Conservation (phyloP, 2,329 filamentous ascomycete species). For the Aspergillus clavatus region DNA sequence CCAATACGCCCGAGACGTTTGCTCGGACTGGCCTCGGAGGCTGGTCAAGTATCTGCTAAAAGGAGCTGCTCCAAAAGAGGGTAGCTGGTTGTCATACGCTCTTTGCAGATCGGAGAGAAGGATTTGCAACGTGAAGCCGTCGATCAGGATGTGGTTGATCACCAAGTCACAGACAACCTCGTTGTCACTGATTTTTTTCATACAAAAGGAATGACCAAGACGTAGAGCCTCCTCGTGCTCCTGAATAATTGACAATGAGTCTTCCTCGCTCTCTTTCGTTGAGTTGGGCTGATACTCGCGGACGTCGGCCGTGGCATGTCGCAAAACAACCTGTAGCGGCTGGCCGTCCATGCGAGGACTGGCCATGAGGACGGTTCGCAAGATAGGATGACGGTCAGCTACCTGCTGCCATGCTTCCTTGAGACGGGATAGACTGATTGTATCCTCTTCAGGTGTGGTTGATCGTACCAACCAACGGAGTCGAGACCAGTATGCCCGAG, state of each 20-base stretch:
- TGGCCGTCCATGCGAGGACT: neutral
- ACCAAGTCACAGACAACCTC: slow-evolving; percentile 8
- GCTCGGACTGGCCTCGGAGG: neutral
- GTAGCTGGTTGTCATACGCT: slow-evolving; percentile 1
- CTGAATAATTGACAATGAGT: neutral
- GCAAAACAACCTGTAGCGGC: slow-evolving; percentile 25
- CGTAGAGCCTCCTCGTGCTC: slow-evolving; percentile 2
- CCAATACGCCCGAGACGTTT: slow-evolving; percentile 5
- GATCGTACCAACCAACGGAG: slow-evolving; percentile 3
- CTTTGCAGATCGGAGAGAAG: slow-evolving; percentile 6
- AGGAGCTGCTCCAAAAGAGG: neutral
- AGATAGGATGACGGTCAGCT: slow-evolving; percentile 33
- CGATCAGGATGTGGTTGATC: neutral
- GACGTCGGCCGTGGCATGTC: slow-evolving; percentile 6
- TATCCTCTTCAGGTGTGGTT: neutral
- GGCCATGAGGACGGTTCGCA: slow-evolving; percentile 33
- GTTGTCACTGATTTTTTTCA: slow-evolving; percentile 6
- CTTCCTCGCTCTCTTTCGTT: slow-evolving; percentile 3
- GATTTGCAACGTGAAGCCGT: slow-evolving; percentile 5
- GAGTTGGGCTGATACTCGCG: neutral
- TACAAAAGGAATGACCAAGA: slow-evolving; percentile 6
- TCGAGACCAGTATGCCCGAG: slow-evolving; percentile 7
- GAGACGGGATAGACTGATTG: slow-evolving; percentile 20
- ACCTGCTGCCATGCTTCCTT: slow-evolving; percentile 36
- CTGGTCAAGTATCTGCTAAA: slow-evolving; percentile 6